Conservation (phyloP, 768 basidiomycete genomes). For the Cyclocybe cylindracea region DNA sequence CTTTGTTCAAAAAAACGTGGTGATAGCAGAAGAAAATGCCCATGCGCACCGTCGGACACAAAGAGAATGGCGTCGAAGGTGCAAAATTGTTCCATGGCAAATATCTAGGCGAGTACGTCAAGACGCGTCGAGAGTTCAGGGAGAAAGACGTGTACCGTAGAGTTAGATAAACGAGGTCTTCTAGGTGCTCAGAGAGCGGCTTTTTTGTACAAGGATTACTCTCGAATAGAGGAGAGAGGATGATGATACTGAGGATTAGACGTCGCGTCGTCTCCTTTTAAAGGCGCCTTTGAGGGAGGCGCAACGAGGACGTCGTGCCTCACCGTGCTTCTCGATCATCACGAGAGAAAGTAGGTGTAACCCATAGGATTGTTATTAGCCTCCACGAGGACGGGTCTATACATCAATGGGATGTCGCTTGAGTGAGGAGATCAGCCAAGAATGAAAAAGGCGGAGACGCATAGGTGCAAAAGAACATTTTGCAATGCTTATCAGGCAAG, state of each 20-base stretch:
- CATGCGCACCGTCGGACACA: slow-evolving; percentile 61
- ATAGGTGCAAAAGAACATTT: background rate
- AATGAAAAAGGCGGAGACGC: slow-evolving; percentile 6
- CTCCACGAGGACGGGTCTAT: background rate
- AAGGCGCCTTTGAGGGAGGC: slow-evolving; percentile 21
- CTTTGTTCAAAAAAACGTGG: background rate
- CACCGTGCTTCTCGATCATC: slow-evolving; percentile 19
- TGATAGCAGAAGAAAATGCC: background rate
- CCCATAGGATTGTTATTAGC: background rate
- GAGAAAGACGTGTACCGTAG: background rate
- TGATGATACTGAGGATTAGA: background rate
- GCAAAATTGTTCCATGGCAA: slow-evolving; percentile 60
- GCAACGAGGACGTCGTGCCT: slow-evolving; percentile 43
- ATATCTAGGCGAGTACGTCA: background rate
- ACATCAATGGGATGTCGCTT: background rate
- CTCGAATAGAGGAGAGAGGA: background rate
- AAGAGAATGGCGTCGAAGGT: slow-evolving; percentile 76
- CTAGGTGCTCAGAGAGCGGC: too few relatives aligned
- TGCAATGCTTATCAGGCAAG: background rate
- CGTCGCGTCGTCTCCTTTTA: slow-evolving; percentile 6
- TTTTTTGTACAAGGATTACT: background rate
- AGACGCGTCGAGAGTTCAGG: background rate
- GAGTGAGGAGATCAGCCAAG: background rate
- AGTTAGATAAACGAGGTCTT: background rate
- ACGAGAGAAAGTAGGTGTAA: background rate